Percentiles rank a stretch among this genome's conserved stretches.
phyloP scores from a whole-genome alignment of 495 filamentous ascomycete species.

The Penicillium salamii region DNA sequence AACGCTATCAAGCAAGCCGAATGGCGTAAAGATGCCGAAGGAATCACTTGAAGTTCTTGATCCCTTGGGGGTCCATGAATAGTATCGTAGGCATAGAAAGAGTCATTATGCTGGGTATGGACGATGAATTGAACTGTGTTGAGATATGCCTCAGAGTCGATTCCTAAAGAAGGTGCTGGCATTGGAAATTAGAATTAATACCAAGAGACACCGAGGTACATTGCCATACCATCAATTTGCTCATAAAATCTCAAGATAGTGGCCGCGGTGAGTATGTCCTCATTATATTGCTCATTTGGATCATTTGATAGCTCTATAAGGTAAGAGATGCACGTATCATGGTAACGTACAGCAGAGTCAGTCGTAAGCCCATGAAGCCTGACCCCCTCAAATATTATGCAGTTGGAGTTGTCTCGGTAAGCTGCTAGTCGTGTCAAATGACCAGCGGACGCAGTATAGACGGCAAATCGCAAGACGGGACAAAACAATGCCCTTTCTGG shows the following conservation, averaged over 20 bases:
- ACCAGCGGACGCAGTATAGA: conserved; percentile 28
- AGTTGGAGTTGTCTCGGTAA: conserved; percentile 6
- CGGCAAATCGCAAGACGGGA: conserved; percentile 27
- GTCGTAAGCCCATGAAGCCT: conserved; percentile 16
- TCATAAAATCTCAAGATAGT: conserved; percentile 35
- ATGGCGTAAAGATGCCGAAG: conserved; percentile 20
- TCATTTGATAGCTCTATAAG: conserved; percentile 27
- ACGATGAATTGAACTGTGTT: conserved; percentile 15
- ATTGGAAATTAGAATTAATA: background rate
- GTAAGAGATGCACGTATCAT: conserved; percentile 25
- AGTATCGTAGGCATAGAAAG: conserved; percentile 10
- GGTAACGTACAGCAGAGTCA: conserved; percentile 28
- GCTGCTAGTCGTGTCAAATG: conserved; percentile 14
- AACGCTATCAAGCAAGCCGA: conserved; percentile 30
- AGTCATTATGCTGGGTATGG: conserved; percentile 4
- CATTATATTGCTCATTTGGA: conserved; percentile 26
- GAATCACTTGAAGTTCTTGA: conserved; percentile 2
- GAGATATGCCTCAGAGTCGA: conserved; percentile 19
- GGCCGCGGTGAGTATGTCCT: conserved; percentile 29
- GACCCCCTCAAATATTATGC: conserved; percentile 14
- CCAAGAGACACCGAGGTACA: background rate
- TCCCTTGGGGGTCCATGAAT: conserved; percentile 13
- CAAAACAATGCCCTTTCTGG: conserved; percentile 27
- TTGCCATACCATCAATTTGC: conserved; percentile 27
- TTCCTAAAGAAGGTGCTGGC: conserved; percentile 15